These are phyloP conservation scores for Ilex paraguariensis DNA, from an alignment of 305 asterid species.

Conservation along the genomic window DNA sequence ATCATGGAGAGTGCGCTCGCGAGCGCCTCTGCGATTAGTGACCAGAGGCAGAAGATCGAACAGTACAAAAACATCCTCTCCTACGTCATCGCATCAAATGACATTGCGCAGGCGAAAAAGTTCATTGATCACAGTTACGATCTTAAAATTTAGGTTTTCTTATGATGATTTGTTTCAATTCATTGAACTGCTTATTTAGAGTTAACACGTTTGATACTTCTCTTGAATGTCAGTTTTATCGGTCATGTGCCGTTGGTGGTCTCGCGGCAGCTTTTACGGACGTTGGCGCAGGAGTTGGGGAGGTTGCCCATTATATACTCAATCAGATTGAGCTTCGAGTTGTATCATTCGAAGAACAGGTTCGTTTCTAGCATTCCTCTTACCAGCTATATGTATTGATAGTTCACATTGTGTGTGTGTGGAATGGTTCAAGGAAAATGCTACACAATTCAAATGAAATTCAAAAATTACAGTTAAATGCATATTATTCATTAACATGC, in stretches of 20 bases:
- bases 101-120: constrained; percentile 59
- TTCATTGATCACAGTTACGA: constrained; percentile 81
- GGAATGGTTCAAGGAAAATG: too few species aligned
- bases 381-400: too few species aligned
- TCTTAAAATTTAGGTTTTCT: neutral
- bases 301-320: constrained; percentile 80
- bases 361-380: constrained; percentile 9
- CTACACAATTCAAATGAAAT: too few species aligned
- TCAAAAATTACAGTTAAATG: too few species aligned
- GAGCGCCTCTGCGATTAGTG: constrained; percentile 78
- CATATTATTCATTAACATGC: too few species aligned
- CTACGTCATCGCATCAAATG: constrained; percentile 75
- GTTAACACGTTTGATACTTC: neutral
- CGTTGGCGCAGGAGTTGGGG: constrained; percentile 93
- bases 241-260: constrained; percentile 92
- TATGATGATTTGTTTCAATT: too few species aligned
- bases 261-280: constrained; percentile 90
- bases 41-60: constrained; percentile 95
- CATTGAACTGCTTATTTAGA: too few species aligned
- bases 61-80: constrained; percentile 90
- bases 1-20: constrained; percentile 80
- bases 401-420: too few species aligned
- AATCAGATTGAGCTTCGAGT: constrained; percentile 96
- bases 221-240: constrained; percentile 48
- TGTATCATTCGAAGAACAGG: constrained; percentile 96